Percentiles rank a stretch among this genome's conserved stretches.
Evolutionary conservation across 2,329 filamentous ascomycete species (phyloP).

Genomic region (Xylariomycetidae sp.): DNA sequence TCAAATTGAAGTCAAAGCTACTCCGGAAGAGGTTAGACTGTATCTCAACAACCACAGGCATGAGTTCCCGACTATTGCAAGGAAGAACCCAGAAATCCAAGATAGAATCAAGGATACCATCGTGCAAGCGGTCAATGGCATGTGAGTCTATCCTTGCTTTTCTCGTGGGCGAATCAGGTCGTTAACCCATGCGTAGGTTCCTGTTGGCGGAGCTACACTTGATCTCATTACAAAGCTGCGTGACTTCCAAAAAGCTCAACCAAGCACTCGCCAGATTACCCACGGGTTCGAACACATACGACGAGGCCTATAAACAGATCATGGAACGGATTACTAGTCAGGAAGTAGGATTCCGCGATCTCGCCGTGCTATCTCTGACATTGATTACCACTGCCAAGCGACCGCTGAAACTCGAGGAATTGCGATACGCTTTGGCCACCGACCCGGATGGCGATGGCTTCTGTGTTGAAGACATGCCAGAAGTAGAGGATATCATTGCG

Average conservation of each 20-base stretch:
- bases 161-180: background rate
- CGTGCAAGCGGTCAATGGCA: constrained; percentile 22
- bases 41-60: constrained; percentile 12
- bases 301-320: constrained; percentile 33
- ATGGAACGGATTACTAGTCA: constrained; percentile 39
- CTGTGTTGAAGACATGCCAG: constrained; percentile 29
- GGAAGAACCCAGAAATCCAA: constrained; percentile 11
- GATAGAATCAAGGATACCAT: constrained; percentile 18
- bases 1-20: constrained; percentile 5
- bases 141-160: constrained; percentile 22
- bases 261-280: constrained; percentile 25
- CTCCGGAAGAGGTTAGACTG: constrained; percentile 1
- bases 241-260: constrained; percentile 26
- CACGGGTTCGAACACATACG: constrained; percentile 25
- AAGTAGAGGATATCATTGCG: constrained; percentile 28
- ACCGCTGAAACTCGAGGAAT: constrained; percentile 27
- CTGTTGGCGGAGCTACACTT: constrained; percentile 33
- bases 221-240: constrained; percentile 26
- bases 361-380: constrained; percentile 32
- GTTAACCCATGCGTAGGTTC: constrained; percentile 25
- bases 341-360: constrained; percentile 16
- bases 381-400: constrained; percentile 35
- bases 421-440: constrained; percentile 37
- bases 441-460: constrained; percentile 21
- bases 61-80: constrained; percentile 12